Evolutionary conservation across 495 filamentous ascomycete species (phyloP), one percentile per base, ranked within the genome.

Genomic region (Xylaria longipes): DNA sequence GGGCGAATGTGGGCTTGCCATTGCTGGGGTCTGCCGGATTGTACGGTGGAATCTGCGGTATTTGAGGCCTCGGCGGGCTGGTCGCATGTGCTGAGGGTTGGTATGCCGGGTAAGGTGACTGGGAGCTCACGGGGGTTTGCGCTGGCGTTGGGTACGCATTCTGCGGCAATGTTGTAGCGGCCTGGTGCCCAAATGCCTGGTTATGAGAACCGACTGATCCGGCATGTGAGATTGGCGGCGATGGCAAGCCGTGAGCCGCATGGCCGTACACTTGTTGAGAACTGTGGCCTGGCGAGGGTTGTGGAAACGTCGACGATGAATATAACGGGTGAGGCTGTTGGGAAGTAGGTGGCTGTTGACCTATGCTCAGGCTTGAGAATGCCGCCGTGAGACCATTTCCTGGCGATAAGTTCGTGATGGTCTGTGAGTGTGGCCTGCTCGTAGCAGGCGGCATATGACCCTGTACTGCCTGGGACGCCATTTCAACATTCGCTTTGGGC

Each of bases 1-100:
- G 65, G 20, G 65, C 65, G 22, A 67, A 67, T 15, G 33, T 20
- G 22, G 65, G 65, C 22, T 41, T 61, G 52, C 67, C 35, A 39
- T 43, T 48, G 22, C 45, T 43, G 2, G 43, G 60, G 25, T 61
- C 43, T 35, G 67, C 67, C n/a, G 67, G 56, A 22, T 48, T 69
- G 37, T 69, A 70, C 25, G 67, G 58, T 29, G 15, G 67, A 61
- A 62, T 62, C 31, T 69, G 69, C 46, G 64, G 61, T 70, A 69
- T 64, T 60, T 72, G 29, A 48, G 27, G 45, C 43, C 41, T 1
- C n/a, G 27, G 31, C 33, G 48, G 29, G 22, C 25, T 56, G 48
- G 27, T 7, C 29, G 46, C 63, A n/a, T 67, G 48, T 17, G 65
- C 48, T 17, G 48, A 50, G 12, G 46, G 35, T 15, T 22, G 31